Evolutionary conservation across 495 filamentous ascomycete species (phyloP).

Genomic region (Lepraria neglecta): DNA sequence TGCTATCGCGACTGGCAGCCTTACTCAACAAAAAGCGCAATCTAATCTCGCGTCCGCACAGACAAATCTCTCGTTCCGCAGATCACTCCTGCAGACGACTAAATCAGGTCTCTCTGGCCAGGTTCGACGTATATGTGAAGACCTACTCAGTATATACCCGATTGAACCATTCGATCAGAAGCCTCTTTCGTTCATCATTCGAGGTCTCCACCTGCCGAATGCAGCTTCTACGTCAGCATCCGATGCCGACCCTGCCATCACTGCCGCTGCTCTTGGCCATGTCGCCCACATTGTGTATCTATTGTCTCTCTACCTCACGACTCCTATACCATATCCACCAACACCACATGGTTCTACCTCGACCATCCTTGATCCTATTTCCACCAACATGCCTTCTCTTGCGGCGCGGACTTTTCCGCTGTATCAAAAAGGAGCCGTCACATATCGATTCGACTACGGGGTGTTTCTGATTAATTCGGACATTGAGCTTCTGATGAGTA

Average conservation of each 20-base stretch:
- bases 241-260: conserved; percentile 54
- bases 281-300: conserved; percentile 70
- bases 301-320: conserved; percentile 74
- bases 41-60: conserved; percentile 46
- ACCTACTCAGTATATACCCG: conserved; percentile 69
- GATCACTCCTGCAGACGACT: conserved; percentile 48
- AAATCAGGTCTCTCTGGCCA: conserved; percentile 66
- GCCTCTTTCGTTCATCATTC: conserved; percentile 71
- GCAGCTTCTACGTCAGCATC: conserved; percentile 53
- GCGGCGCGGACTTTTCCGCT: conserved; percentile 69
- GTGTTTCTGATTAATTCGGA: conserved; percentile 93
- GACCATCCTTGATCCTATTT: conserved; percentile 74
- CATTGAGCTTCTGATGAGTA: conserved; percentile 74
- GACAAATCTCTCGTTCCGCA: conserved; percentile 51
- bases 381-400: conserved; percentile 50
- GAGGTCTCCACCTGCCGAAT: conserved; percentile 68
- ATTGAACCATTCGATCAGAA: conserved; percentile 60
- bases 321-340: conserved; percentile 76
- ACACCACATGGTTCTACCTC: conserved; percentile 63
- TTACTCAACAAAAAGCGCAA: conserved; percentile 49
- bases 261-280: conserved; percentile 77
- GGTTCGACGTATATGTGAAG: conserved; percentile 77
- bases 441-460: conserved; percentile 88
- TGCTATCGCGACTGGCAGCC: conserved; percentile 58
- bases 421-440: conserved; percentile 65